Percentiles rank a stretch among this genome's conserved stretches.
Conservation (phyloP, 2,329 filamentous ascomycete species). For the Epichloe typhina region DNA sequence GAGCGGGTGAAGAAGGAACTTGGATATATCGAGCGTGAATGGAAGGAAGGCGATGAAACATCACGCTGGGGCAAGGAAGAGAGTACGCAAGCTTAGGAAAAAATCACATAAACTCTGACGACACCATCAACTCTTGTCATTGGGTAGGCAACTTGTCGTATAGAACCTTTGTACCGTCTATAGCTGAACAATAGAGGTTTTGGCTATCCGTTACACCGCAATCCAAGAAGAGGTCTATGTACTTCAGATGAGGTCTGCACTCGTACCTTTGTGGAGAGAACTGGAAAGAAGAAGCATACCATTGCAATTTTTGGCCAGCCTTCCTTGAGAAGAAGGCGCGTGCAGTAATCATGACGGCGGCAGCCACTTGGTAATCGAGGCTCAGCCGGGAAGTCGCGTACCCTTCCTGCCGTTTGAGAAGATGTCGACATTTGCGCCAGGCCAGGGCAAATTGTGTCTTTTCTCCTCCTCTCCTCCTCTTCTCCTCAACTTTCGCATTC, state of each 20-base stretch:
- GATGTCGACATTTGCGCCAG: neutral
- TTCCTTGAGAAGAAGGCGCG: neutral
- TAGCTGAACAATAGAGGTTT: neutral
- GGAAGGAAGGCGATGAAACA: slow-evolving; percentile 74
- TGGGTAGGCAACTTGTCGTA: neutral
- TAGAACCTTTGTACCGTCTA: neutral
- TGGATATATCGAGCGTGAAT: slow-evolving; percentile 74
- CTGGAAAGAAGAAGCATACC: neutral
- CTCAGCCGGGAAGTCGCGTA: neutral
- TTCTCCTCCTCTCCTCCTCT: neutral
- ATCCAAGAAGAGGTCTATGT: too few species aligned
- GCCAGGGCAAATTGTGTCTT: neutral
- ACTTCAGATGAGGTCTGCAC: too few species aligned
- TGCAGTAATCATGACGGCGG: neutral
- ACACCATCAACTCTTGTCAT: neutral
- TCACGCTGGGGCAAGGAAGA: slow-evolving; percentile 59
- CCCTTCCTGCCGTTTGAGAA: neutral
- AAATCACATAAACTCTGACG: neutral
- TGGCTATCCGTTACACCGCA: neutral
- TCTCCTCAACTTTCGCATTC: neutral
- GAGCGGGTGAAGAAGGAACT: slow-evolving; percentile 71
- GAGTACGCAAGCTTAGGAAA: slow-evolving; percentile 7
- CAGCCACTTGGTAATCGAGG: neutral
- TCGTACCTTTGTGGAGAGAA: too few species aligned
- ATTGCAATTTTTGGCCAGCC: neutral